phyloP scores from a whole-genome alignment of 176 grass and related monocot species.

The Alloteropsis semialata region DNA sequence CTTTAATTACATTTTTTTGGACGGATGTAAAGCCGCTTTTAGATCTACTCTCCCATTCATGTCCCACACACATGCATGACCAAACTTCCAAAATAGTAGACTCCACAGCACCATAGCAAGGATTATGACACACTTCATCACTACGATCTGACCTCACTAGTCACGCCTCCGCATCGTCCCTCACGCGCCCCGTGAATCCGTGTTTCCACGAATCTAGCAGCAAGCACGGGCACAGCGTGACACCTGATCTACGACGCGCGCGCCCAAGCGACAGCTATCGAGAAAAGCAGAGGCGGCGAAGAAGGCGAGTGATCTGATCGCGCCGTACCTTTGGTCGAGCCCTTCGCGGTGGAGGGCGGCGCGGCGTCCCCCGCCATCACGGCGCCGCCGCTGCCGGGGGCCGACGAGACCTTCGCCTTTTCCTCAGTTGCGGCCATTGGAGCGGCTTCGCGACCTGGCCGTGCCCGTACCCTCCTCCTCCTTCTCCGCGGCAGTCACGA shows the following conservation, averaged over 20 bases:
- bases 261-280: background rate
- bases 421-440: constrained; percentile 74
- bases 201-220: background rate
- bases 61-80: background rate
- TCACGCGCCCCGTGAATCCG: background rate
- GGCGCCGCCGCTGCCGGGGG: background rate
- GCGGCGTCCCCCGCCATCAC: constrained; percentile 7
- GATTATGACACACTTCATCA: background rate
- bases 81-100: background rate
- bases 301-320: background rate
- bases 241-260: background rate
- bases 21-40: background rate
- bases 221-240: background rate
- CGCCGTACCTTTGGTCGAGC: constrained; percentile 46
- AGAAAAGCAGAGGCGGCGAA: background rate
- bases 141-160: background rate
- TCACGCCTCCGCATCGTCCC: background rate
- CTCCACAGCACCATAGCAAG: background rate
- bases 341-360: constrained; percentile 25
- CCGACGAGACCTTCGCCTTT: constrained; percentile 32
- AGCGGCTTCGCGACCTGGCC: constrained; percentile 50
- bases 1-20: background rate
- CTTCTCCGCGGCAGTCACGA: constrained; percentile 6
- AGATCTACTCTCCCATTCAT: background rate
- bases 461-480: constrained; percentile 30